Evolutionary conservation across 768 basidiomycete species (phyloP), one percentile per base, ranked within the genome.

Genomic region (Galerina sulciceps): DNA sequence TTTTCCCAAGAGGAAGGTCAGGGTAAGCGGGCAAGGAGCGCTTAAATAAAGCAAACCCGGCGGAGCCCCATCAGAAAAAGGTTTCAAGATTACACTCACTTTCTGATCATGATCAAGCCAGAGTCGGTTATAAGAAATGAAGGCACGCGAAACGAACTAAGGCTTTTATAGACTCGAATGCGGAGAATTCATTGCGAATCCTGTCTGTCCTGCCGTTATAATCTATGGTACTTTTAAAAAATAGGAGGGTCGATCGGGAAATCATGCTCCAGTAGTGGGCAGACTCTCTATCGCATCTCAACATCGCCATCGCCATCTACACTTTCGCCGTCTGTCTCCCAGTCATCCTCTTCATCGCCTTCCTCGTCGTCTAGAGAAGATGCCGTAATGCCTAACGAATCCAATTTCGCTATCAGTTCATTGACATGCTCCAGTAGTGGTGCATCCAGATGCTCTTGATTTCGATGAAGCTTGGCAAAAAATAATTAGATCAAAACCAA

Each of bases 361-460:
- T 75, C 84, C 5, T 78, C 84, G 11, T 79, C 85, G 10, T 82
- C 84, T 9, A 80, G 71, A 0, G 85, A 80, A 9, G 88, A 88
- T 0, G 87, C 73, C 18, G 81, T 74, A 38, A 96, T 81, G 0
- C 93, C 92, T 43, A 85, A 73, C 5, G 75, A 78, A 47, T 93
- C 87, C 56, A 96, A 67, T 60, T 86, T 85, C 6, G 73, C 73
- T 52, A 93, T 81, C 45, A 97, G 81, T 62, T 95, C 94, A 49
- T 81, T 74, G 23, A 82, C 84, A 69, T 97, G 94, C 36, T 86
- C 85, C 2, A 93, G 78, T 51, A 96, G 71, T 17, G 90, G 91
- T 57, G 77, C 75, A 69, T 97, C 94, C 3, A 87, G 83, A 70
- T 94, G 85, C 22, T 85, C 84, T 64, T 94, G 86, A 41, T 81